Percentiles rank a stretch among this genome's conserved stretches.
phyloP scores from a whole-genome alignment of 371 early-diverging fungal genomes.

The Capniomyces stellatus region DNA sequence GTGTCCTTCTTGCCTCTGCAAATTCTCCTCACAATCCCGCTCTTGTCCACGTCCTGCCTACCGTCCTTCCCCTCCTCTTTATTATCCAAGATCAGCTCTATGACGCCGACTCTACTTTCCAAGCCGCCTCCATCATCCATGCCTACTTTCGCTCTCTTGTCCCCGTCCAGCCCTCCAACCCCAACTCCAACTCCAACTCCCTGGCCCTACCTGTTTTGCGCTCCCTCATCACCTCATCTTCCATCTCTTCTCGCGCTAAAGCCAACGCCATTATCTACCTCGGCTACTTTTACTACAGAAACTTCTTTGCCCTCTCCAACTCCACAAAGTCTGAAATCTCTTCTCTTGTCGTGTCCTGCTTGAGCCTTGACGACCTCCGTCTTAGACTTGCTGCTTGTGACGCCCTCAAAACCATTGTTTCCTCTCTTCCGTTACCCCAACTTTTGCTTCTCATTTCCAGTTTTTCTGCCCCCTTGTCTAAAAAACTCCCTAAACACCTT shows the following conservation, averaged over 20 bases:
- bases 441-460: slow-evolving; percentile 27
- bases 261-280: slow-evolving; percentile 18
- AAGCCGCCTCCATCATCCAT: slow-evolving; percentile 13
- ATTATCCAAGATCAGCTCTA: slow-evolving; percentile 18
- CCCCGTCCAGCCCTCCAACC: too few relatives aligned
- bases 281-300: slow-evolving; percentile 18
- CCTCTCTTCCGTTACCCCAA: too few relatives aligned
- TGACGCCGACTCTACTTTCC: slow-evolving; percentile 12
- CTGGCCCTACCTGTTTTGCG: slow-evolving; percentile 16
- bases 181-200: too few relatives aligned
- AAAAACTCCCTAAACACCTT: slow-evolving; percentile 19
- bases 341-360: too few relatives aligned
- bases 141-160: slow-evolving; percentile 12
- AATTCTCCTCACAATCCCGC: slow-evolving; percentile 10
- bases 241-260: too few relatives aligned
- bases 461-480: slow-evolving; percentile 12
- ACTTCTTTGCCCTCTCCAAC: too few relatives aligned
- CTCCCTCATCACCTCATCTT: too few relatives aligned
- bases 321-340: too few relatives aligned
- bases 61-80: slow-evolving; percentile 11
- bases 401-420: too few relatives aligned
- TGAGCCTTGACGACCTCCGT: too few relatives aligned
- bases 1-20: slow-evolving; percentile 10
- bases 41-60: slow-evolving; percentile 10
- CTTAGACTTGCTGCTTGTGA: too few relatives aligned